Conservation (phyloP, 140 eudicot genomes). For the Oenanthe javanica region DNA sequence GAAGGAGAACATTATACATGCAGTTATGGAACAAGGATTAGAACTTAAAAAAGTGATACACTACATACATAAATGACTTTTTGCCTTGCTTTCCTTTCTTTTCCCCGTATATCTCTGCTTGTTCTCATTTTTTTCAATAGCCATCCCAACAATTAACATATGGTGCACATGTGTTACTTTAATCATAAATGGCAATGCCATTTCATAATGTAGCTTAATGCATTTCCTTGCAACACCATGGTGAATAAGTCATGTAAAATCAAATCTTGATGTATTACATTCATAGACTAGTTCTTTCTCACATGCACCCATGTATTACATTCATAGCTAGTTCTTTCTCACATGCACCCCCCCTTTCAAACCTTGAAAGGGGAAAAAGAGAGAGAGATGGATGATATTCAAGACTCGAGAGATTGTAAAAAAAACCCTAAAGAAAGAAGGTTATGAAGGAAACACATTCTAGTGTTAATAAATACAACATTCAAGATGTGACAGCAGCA, state of each 20-base stretch:
- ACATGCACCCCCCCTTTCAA: neutral
- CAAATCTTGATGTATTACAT: constrained; percentile 10
- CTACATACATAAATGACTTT: neutral
- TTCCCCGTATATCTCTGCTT: neutral
- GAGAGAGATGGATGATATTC: neutral
- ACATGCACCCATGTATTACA: constrained; percentile 2
- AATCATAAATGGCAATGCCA: constrained; percentile 5
- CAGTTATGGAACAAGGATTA: constrained; percentile 8
- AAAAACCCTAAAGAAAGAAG: neutral
- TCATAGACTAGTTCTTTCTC: neutral
- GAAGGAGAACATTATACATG: neutral
- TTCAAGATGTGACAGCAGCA: neutral
- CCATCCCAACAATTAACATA: constrained; percentile 3
- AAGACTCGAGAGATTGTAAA: neutral
- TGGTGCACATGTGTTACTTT: constrained; percentile 9
- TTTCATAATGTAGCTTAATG: neutral
- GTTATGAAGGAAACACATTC: neutral
- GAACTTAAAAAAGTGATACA: neutral
- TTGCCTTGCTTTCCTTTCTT: neutral
- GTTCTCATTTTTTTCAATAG: constrained; percentile 4
- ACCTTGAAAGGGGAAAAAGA: too few relatives aligned
- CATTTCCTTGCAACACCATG: constrained; percentile 4
- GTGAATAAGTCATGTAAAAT: constrained; percentile 9
- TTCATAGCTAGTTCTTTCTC: constrained; percentile 1
- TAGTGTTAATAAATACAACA: neutral